Evolutionary conservation across 768 basidiomycete species (phyloP).

Genomic region (Hygrocybe coccinea): DNA sequence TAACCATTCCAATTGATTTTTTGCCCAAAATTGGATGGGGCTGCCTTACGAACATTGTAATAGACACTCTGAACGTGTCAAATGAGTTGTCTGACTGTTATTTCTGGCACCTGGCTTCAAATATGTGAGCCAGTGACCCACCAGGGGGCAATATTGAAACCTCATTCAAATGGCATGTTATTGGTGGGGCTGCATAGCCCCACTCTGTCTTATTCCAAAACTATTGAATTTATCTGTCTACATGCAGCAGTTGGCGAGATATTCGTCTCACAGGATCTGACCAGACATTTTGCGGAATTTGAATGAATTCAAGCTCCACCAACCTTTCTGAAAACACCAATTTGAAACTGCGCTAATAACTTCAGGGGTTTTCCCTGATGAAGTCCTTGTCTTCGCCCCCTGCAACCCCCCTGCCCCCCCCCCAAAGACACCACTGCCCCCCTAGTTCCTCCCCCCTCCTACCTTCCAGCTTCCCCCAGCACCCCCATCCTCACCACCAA

Average conservation of each 20-base stretch:
- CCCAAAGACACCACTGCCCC: conserved; percentile 29
- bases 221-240: neutral
- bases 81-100: neutral
- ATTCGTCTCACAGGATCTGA: neutral
- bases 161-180: too few species aligned
- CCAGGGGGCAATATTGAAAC: neutral
- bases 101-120: neutral
- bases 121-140: neutral
- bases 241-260: neutral
- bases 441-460: conserved; percentile 36
- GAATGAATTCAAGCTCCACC: conserved; percentile 1
- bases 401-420: conserved; percentile 24
- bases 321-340: conserved; percentile 1
- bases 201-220: neutral
- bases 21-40: neutral
- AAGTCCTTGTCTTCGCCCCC: conserved; percentile 40
- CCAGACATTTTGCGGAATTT: neutral
- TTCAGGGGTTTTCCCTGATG: too few species aligned
- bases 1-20: neutral
- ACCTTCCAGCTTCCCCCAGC: conserved; percentile 19
- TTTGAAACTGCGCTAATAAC: too few species aligned
- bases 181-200: too few species aligned
- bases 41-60: neutral
- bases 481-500: conserved; percentile 11
- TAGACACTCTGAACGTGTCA: neutral